These are phyloP conservation scores for Lentinula raphanica DNA, from an alignment of 768 basidiomycete genomes.

Conservation along the genomic window DNA sequence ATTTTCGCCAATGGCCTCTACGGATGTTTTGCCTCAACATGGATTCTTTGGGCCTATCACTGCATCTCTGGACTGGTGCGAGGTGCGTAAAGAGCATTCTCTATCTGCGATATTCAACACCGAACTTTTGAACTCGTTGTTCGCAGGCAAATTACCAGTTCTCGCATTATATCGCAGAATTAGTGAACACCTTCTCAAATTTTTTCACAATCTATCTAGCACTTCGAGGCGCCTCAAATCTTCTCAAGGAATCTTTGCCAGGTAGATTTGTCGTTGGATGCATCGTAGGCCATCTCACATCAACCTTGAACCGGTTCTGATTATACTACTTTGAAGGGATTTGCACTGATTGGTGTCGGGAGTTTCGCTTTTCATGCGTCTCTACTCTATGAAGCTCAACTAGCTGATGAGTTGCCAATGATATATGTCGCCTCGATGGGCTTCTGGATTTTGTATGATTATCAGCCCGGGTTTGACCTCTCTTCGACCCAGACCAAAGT, in stretches of 20 bases:
- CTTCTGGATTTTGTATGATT: slow-evolving; percentile 57
- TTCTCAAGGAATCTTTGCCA: slow-evolving; percentile 31
- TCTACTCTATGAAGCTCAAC: slow-evolving; percentile 68
- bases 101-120: not conserved
- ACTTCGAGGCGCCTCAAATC: slow-evolving; percentile 38
- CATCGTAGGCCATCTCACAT: slow-evolving; percentile 25
- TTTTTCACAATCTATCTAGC: slow-evolving; percentile 53
- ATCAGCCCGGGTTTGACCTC: slow-evolving; percentile 43
- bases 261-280: slow-evolving; percentile 38
- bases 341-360: slow-evolving; percentile 68
- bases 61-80: slow-evolving; percentile 72
- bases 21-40: slow-evolving; percentile 27
- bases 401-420: slow-evolving; percentile 83
- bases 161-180: slow-evolving; percentile 72
- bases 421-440: slow-evolving; percentile 64
- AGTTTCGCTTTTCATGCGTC: slow-evolving; percentile 79
- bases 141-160: slow-evolving; percentile 71
- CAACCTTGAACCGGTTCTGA: not conserved
- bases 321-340: slow-evolving; percentile 45
- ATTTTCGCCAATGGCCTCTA: slow-evolving; percentile 26
- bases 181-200: slow-evolving; percentile 72
- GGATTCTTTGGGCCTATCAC: slow-evolving; percentile 64
- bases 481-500: slow-evolving; percentile 30
- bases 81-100: slow-evolving; percentile 30
- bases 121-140: not conserved